These are phyloP conservation scores for Inga oerstediana DNA, from an alignment of 306 rosid genomes.

Conservation along the genomic window DNA sequence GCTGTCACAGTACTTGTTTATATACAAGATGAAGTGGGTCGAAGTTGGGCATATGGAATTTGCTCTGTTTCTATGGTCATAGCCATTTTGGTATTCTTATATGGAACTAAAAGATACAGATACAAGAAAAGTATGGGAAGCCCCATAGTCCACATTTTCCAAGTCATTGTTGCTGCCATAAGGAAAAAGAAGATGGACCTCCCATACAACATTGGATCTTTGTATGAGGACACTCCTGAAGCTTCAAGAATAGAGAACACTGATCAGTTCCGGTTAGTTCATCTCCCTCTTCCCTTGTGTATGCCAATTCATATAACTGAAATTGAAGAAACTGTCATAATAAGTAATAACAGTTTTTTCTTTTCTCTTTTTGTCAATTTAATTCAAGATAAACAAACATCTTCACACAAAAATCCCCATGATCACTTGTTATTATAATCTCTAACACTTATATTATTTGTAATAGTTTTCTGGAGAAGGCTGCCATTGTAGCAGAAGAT, in stretches of 20 bases:
- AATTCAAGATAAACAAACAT: background rate
- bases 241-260: slow-evolving; percentile 64
- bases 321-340: background rate
- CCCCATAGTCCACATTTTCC: slow-evolving; percentile 82
- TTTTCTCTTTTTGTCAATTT: background rate
- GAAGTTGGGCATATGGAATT: slow-evolving; percentile 84
- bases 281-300: slow-evolving; percentile 11
- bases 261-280: slow-evolving; percentile 63
- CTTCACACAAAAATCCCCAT: background rate
- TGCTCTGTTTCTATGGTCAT: slow-evolving; percentile 68
- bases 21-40: slow-evolving; percentile 79
- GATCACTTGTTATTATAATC: background rate
- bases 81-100: slow-evolving; percentile 56
- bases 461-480: slow-evolving; percentile 80
- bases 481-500: slow-evolving; percentile 63
- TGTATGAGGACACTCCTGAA: slow-evolving; percentile 75
- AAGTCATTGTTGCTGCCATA: slow-evolving; percentile 66
- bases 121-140: slow-evolving; percentile 79
- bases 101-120: slow-evolving; percentile 69
- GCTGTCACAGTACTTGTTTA: slow-evolving; percentile 95
- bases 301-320: background rate
- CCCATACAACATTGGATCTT: slow-evolving; percentile 42
- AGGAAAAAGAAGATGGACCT: slow-evolving; percentile 67
- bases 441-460: background rate
- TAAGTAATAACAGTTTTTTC: background rate